phyloP scores from a whole-genome alignment of 1,284 basidiomycete species.

The Heimioporus punctisporus region DNA sequence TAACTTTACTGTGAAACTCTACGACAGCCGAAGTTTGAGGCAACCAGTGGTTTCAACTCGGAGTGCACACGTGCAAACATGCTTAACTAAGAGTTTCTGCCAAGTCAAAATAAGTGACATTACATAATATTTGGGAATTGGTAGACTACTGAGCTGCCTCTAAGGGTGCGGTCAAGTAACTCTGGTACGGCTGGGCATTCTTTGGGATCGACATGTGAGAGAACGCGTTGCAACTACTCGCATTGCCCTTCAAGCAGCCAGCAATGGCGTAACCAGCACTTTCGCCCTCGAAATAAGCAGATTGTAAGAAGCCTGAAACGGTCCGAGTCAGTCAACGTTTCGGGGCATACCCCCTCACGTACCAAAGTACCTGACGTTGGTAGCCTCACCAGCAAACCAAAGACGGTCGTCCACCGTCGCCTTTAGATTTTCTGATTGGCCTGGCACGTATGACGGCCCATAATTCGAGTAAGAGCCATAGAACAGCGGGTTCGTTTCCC shows the following conservation, averaged over 20 bases:
- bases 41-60: too few relatives aligned
- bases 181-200: constrained; percentile 27
- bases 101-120: too few relatives aligned
- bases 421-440: constrained; percentile 57
- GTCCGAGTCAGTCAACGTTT: not conserved
- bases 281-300: constrained; percentile 46
- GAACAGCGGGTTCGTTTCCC: constrained; percentile 58
- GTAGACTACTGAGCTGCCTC: not conserved
- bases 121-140: not conserved
- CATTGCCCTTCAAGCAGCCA: constrained; percentile 29
- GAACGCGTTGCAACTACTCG: constrained; percentile 34
- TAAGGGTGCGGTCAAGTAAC: constrained; percentile 9
- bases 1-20: too few relatives aligned
- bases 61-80: too few relatives aligned
- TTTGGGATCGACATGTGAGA: constrained; percentile 26
- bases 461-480: constrained; percentile 73
- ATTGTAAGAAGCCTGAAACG: constrained; percentile 43
- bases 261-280: constrained; percentile 37
- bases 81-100: too few relatives aligned
- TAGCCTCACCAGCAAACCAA: constrained; percentile 70
- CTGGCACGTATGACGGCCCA: constrained; percentile 57
- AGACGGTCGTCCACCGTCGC: constrained; percentile 54
- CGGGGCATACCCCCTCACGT: constrained; percentile 9
- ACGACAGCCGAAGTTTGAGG: too few relatives aligned
- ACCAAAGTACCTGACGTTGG: constrained; percentile 61